Evolutionary conservation across 1,284 basidiomycete species (phyloP).

Genomic region (Leccinum griseonigrum): DNA sequence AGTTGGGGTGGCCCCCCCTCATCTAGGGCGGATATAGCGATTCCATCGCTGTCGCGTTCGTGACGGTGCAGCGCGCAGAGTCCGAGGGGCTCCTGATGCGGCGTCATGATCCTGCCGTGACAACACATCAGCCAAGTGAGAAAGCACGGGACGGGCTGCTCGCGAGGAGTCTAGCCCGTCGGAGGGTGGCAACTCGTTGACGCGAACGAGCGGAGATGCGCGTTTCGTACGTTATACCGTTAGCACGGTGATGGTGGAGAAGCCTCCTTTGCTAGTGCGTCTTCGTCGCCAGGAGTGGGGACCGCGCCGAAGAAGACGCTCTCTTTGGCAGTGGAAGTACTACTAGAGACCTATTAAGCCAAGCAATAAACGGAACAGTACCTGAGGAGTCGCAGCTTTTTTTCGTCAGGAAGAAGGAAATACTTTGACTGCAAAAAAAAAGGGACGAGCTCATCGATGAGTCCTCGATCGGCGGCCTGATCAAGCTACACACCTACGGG

Average conservation of each 20-base stretch:
- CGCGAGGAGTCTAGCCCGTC: background rate
- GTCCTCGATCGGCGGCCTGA: background rate
- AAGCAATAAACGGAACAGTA: background rate
- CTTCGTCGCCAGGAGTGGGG: constrained; percentile 7
- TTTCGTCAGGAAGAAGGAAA: background rate
- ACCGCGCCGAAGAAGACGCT: constrained; percentile 10
- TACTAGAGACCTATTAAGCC: background rate
- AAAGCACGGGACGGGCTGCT: constrained; percentile 3
- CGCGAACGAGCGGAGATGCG: constrained; percentile 12
- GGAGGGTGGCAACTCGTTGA: background rate
- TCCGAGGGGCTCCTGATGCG: background rate
- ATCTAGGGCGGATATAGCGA: constrained; percentile 16
- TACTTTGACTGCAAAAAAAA: background rate
- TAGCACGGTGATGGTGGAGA: constrained; percentile 12
- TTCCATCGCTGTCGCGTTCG: background rate
- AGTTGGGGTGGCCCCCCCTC: background rate
- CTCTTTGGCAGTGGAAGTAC: constrained; percentile 15
- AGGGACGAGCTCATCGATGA: background rate
- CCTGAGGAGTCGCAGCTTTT: background rate
- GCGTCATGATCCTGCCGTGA: constrained; percentile 3
- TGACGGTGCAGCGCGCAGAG: constrained; percentile 1
- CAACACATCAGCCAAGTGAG: constrained; percentile 4
- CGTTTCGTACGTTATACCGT: constrained; percentile 19
- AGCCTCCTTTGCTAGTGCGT: constrained; percentile 3
- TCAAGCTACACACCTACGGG: background rate